Evolutionary conservation across 2,329 filamentous ascomycete species (phyloP).

Genomic region (Blastomyces silverae): DNA sequence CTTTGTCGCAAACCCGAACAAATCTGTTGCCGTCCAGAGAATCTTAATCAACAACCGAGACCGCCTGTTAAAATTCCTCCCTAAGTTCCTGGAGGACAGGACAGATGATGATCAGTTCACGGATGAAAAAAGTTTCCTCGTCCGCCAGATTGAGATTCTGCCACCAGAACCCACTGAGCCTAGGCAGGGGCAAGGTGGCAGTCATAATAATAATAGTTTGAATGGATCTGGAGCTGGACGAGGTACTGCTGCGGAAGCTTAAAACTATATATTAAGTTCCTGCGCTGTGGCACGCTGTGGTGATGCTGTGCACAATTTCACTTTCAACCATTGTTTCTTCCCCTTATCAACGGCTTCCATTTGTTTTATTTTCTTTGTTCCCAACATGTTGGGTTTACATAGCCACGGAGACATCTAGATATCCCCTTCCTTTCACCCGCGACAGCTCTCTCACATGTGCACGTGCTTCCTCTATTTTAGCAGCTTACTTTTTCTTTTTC

Average conservation of each 20-base stretch:
- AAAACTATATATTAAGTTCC: neutral
- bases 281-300: neutral
- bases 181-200: conserved; percentile 17
- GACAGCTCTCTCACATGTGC: neutral
- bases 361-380: neutral
- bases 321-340: too few relatives aligned
- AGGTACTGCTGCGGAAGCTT: conserved; percentile 4
- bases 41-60: conserved; percentile 96
- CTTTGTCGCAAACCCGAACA: conserved; percentile 97
- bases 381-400: neutral
- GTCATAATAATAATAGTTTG: neutral
- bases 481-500: neutral
- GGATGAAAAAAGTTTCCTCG: conserved; percentile 93
- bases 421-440: neutral
- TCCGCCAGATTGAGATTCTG: conserved; percentile 72
- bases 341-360: neutral
- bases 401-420: neutral
- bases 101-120: conserved; percentile 98
- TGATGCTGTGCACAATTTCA: neutral
- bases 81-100: conserved; percentile 85
- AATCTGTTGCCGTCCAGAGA: conserved; percentile 90
- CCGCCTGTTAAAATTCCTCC: conserved; percentile 78
- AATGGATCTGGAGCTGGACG: neutral
- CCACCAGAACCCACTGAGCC: conserved; percentile 40
- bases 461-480: neutral